Conservation (phyloP, 2,329 filamentous ascomycete genomes). For the Xylariales sp. region DNA sequence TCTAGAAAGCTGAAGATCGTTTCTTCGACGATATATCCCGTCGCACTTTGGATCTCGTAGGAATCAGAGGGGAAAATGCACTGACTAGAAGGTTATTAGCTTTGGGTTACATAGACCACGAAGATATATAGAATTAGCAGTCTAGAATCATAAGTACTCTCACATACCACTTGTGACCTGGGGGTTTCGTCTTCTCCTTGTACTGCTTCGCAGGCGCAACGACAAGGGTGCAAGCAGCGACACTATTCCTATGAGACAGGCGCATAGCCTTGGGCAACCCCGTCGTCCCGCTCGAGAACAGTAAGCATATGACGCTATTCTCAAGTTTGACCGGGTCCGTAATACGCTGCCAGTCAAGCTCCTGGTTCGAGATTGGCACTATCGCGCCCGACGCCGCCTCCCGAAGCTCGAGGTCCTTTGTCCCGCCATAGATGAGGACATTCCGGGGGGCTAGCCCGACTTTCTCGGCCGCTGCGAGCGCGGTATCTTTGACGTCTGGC, state of each 20-base stretch:
- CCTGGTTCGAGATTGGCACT: conserved; percentile 51
- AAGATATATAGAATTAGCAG: background rate
- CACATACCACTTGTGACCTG: conserved; percentile 43
- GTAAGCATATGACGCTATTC: conserved; percentile 55
- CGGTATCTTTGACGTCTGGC: conserved; percentile 59
- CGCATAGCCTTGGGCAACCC: conserved; percentile 61
- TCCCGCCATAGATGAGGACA: conserved; percentile 63
- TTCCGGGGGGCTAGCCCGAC: conserved; percentile 57
- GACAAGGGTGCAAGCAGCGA: conserved; percentile 52
- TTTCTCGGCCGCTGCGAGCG: conserved; percentile 61
- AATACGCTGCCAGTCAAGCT: conserved; percentile 64
- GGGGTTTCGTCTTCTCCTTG: conserved; percentile 44
- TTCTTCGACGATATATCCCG: background rate
- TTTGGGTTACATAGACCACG: conserved; percentile 43
- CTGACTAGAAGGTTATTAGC: conserved; percentile 40
- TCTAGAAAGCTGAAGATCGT: background rate
- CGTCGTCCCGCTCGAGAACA: conserved; percentile 63
- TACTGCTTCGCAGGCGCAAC: conserved; percentile 47
- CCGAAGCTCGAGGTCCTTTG: conserved; percentile 43
- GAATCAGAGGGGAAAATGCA: background rate
- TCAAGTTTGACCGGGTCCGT: conserved; percentile 60
- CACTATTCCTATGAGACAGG: conserved; percentile 59
- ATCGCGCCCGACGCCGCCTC: conserved; percentile 48
- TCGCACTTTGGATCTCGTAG: background rate
- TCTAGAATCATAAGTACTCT: background rate